phyloP scores from a whole-genome alignment of 371 early-diverging fungal genomes.

The Mucor piriformis region DNA sequence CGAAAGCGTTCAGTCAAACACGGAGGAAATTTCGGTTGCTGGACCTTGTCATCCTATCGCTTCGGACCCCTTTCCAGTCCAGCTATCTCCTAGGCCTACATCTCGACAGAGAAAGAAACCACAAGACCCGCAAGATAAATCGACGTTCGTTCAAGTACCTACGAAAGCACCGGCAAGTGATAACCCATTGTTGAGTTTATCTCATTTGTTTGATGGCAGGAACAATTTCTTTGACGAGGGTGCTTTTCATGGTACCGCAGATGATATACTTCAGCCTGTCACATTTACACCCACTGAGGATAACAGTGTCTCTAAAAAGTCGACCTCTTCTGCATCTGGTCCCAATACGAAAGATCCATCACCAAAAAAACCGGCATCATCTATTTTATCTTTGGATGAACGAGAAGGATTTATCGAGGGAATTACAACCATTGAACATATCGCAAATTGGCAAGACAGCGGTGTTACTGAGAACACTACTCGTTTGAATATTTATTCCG shows the following conservation, averaged over 20 bases:
- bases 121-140: neutral
- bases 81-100: conserved; percentile 8
- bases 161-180: too few species aligned
- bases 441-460: conserved; percentile 10
- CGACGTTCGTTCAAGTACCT: too few species aligned
- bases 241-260: neutral
- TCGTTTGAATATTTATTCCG: neutral
- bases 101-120: neutral
- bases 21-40: neutral
- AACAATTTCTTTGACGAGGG: neutral
- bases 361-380: neutral
- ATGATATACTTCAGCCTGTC: neutral
- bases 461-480: neutral
- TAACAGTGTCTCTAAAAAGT: too few species aligned
- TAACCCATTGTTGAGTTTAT: neutral
- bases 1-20: too few species aligned
- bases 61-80: neutral
- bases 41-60: too few species aligned
- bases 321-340: too few species aligned
- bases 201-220: neutral
- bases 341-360: neutral
- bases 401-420: neutral
- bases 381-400: neutral
- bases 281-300: neutral
- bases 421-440: neutral